A percentile compares a stretch with the other conserved stretches of the same genome.
Conservation (phyloP, 805 yeast genomes). For the Novakomyces olei region DNA sequence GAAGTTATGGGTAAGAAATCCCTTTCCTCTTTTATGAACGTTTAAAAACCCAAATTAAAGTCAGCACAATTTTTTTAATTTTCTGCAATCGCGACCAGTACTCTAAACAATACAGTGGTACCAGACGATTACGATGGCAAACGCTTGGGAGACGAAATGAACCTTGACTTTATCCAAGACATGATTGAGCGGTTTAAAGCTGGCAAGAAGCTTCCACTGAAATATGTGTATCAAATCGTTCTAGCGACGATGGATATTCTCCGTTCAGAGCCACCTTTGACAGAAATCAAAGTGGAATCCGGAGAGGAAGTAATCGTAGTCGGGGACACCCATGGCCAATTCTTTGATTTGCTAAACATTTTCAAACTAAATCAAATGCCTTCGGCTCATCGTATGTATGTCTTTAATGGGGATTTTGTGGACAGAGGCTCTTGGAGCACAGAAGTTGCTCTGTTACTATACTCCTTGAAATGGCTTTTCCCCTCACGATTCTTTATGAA, state of each 20-base stretch:
- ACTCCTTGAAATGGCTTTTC: slow-evolving; percentile 50
- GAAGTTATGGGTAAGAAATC: slow-evolving; percentile 19
- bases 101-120: too few species aligned
- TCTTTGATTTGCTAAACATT: slow-evolving; percentile 65
- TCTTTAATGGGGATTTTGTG: slow-evolving; percentile 94
- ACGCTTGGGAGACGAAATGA: slow-evolving; percentile 22
- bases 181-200: slow-evolving; percentile 51
- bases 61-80: slow-evolving; percentile 7
- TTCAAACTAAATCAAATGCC: slow-evolving; percentile 59
- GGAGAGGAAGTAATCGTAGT: slow-evolving; percentile 39
- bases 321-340: slow-evolving; percentile 97
- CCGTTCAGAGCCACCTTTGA: slow-evolving; percentile 45
- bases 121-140: slow-evolving; percentile 46
- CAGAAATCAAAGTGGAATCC: slow-evolving; percentile 31
- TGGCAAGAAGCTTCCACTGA: slow-evolving; percentile 57
- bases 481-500: slow-evolving; percentile 56
- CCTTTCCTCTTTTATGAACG: too few species aligned
- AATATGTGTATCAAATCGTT: slow-evolving; percentile 63
- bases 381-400: slow-evolving; percentile 38
- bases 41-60: not conserved
- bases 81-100: slow-evolving; percentile 16
- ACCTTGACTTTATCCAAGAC: slow-evolving; percentile 32
- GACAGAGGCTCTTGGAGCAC: slow-evolving; percentile 98
- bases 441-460: slow-evolving; percentile 71
- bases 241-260: slow-evolving; percentile 47